Conservation (phyloP, 1,139 yeast genomes). For the Eremothecium coryli region DNA sequence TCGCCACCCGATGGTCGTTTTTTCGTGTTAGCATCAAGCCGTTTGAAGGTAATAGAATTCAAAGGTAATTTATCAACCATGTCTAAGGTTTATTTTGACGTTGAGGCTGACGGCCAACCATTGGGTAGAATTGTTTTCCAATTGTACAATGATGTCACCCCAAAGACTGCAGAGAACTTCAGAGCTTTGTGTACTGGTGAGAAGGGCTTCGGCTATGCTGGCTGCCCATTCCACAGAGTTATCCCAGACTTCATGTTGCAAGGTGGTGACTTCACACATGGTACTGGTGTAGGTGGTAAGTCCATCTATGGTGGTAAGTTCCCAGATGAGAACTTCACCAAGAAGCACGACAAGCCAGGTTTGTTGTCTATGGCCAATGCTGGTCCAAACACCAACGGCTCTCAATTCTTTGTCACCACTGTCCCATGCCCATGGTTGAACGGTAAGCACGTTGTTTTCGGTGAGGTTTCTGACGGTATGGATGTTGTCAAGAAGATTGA, state of each 20-base stretch:
- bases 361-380: conserved; percentile 93
- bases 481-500: conserved; percentile 76
- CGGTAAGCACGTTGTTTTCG: conserved; percentile 92
- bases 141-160: conserved; percentile 80
- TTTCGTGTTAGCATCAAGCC: too few relatives aligned
- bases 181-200: conserved; percentile 48
- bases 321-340: conserved; percentile 77
- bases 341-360: conserved; percentile 79
- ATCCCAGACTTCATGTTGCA: conserved; percentile 92
- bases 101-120: conserved; percentile 67
- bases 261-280: conserved; percentile 94
- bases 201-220: conserved; percentile 64
- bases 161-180: conserved; percentile 89
- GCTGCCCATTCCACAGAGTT: conserved; percentile 86
- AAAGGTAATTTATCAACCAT: not conserved
- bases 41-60: too few relatives aligned
- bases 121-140: conserved; percentile 69
- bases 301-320: conserved; percentile 86
- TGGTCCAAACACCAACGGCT: conserved; percentile 93
- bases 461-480: conserved; percentile 83
- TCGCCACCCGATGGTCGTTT: too few relatives aligned
- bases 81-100: conserved; percentile 71
- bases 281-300: conserved; percentile 93
- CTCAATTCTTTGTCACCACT: conserved; percentile 92
- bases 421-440: conserved; percentile 87